These are phyloP conservation scores for Trametes polyzona DNA, from an alignment of 1,284 basidiomycete genomes.

Conservation along the genomic window DNA sequence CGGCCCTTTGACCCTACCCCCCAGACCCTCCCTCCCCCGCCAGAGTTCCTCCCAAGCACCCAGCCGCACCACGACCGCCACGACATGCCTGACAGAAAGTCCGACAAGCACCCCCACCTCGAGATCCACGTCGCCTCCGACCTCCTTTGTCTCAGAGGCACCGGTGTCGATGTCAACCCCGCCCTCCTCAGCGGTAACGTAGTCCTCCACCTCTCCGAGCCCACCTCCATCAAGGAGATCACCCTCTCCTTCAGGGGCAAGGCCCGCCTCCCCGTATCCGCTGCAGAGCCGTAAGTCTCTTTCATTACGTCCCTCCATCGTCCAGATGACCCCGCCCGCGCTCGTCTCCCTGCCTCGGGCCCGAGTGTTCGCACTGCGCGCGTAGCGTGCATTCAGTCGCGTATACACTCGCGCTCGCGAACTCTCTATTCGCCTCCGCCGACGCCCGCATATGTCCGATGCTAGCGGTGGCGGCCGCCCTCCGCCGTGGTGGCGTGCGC, in stretches of 20 bases:
- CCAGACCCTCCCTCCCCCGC: slow-evolving; percentile 33
- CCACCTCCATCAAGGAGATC: slow-evolving; percentile 86
- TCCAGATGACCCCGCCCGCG: slow-evolving; percentile 14
- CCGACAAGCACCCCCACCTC: slow-evolving; percentile 56
- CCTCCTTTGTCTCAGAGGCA: slow-evolving; percentile 74
- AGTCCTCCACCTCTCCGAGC: slow-evolving; percentile 76
- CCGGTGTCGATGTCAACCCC: slow-evolving; percentile 83
- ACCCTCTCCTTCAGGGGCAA: slow-evolving; percentile 85
- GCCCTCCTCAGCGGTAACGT: slow-evolving; percentile 77
- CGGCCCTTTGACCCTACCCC: slow-evolving; percentile 27
- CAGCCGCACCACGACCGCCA: slow-evolving; percentile 36
- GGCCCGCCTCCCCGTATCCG: slow-evolving; percentile 67
- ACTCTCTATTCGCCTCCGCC: neutral
- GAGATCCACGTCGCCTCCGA: slow-evolving; percentile 79
- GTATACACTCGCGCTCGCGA: slow-evolving; percentile 1
- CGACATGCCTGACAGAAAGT: slow-evolving; percentile 46
- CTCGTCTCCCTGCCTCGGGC: slow-evolving; percentile 23
- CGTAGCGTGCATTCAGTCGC: slow-evolving; percentile 10
- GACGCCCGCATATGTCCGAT: slow-evolving; percentile 2
- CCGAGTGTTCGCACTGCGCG: slow-evolving; percentile 3
- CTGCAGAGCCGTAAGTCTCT: slow-evolving; percentile 68
- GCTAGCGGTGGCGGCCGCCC: neutral
- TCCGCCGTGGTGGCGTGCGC: slow-evolving; percentile 3
- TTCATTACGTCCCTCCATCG: slow-evolving; percentile 8
- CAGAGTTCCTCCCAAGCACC: slow-evolving; percentile 33